Base-by-base conservation (phyloP, 345 rosid genomes). In the Turnera subulata region DNA sequence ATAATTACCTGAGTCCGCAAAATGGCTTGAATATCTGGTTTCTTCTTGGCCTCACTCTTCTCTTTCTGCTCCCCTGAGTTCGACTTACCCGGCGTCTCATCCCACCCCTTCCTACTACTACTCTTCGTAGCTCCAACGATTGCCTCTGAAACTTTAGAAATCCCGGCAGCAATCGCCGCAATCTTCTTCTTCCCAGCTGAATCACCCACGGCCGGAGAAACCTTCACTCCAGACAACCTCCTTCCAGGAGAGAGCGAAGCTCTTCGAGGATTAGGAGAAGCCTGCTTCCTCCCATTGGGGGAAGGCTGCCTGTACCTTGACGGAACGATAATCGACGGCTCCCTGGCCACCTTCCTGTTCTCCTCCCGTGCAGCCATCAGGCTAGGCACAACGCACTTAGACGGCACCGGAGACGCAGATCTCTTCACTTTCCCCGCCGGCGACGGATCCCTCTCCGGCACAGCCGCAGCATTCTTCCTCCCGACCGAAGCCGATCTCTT, bases 221-320 rank as follows among this genome's bases (percentile, higher is more conserved):
- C 73, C 67, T 82, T 93, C 54, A 89, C 66, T 22, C 75, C 80
- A 0, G 99, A 87, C 53, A 93, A 71, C 63, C 96, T 85, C 66
- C 92, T 59, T 29, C 88, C 97, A 0, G 99, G 99, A 2, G 99
- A 93, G 54, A 87, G 18, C 1, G 95, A 89, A 50, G 77, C 71
- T 68, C 95, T 81, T 58, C 99, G 63, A 1, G 85, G 68, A 65
- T 61, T 78, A 0, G 96, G 89, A 1, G 91, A 85, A 11, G 85
- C 86, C 69, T 85, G 92, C 64, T 73, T 85, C 81, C 96, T 74
- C 22, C 72, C 86, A 26, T 40, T 82, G 2, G 99, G 99, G 0
- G 99, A 93, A 5, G 97, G 96, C 42, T 93, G 97, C 58, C 87
- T 66, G 57, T 90, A 93, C 78, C 99, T 80, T 0, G 99, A 93